Conservation (phyloP, 208 protist species). For the Trichomonas vaginalis region DNA sequence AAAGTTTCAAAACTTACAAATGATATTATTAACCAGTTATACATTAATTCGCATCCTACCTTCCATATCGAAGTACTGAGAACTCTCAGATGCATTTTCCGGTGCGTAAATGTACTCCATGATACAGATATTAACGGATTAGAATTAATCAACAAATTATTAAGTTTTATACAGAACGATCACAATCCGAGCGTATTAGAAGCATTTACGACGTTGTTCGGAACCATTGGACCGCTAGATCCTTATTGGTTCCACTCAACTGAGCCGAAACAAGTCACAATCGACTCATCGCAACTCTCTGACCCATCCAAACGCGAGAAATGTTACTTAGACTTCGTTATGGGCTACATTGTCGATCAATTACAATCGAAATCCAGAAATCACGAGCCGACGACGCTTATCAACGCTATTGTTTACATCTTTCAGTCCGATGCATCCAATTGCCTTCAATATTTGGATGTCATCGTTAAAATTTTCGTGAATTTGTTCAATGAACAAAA, state of each 20-base stretch:
- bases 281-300: neutral
- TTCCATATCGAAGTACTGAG: neutral
- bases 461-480: neutral
- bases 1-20: neutral
- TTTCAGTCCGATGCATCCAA: neutral
- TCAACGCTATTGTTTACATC: neutral
- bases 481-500: neutral
- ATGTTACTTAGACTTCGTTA: neutral
- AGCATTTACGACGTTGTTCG: neutral
- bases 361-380: neutral
- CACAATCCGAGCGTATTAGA: neutral
- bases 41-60: too few relatives aligned
- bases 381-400: neutral
- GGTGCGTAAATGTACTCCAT: neutral
- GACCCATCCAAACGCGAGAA: neutral
- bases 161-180: neutral
- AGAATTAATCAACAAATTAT: neutral
- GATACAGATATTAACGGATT: neutral
- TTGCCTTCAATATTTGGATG: neutral
- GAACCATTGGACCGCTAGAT: neutral
- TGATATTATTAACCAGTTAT: neutral
- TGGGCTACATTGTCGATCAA: neutral
- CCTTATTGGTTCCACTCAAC: neutral
- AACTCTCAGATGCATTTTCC: neutral
- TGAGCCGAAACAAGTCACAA: neutral